phyloP scores from a whole-genome alignment of 768 basidiomycete species.

The Russula emetica region DNA sequence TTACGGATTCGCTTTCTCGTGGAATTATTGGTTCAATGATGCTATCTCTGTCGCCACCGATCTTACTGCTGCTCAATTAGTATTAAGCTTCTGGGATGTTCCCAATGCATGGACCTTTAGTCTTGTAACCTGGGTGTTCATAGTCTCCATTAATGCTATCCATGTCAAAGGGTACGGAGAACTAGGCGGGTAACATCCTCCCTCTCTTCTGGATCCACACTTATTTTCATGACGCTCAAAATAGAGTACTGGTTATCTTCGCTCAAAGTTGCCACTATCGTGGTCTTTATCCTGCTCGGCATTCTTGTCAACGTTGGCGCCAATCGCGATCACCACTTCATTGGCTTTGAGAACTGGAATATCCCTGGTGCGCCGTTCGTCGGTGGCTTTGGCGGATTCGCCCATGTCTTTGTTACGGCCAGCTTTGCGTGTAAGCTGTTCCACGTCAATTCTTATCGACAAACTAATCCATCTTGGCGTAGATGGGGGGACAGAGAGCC shows the following conservation, averaged over 20 bases:
- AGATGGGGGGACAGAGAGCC: conserved; percentile 86
- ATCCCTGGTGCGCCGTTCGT: conserved; percentile 81
- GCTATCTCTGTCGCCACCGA: conserved; percentile 83
- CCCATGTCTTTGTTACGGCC: conserved; percentile 76
- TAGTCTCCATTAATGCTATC: conserved; percentile 63
- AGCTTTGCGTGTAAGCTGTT: conserved; percentile 70
- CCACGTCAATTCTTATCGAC: background rate
- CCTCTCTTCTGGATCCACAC: background rate
- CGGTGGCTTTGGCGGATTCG: conserved; percentile 80
- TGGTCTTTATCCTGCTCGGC: conserved; percentile 75
- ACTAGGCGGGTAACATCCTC: conserved; percentile 50
- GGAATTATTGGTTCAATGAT: conserved; percentile 93
- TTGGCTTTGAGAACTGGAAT: conserved; percentile 68
- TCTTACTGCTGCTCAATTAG: conserved; percentile 79
- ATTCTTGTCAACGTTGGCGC: conserved; percentile 77
- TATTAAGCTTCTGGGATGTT: conserved; percentile 68
- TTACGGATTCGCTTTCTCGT: conserved; percentile 81
- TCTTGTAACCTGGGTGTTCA: conserved; percentile 67
- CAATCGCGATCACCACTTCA: conserved; percentile 61
- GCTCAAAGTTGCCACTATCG: conserved; percentile 73
- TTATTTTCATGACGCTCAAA: background rate
- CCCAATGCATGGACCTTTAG: conserved; percentile 70
- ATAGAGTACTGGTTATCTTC: conserved; percentile 84
- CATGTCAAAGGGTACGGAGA: conserved; percentile 82
- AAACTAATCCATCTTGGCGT: conserved; percentile 7